These are phyloP conservation scores for Yamadazyma endophytica DNA, from an alignment of 805 yeast genomes.

Conservation along the genomic window DNA sequence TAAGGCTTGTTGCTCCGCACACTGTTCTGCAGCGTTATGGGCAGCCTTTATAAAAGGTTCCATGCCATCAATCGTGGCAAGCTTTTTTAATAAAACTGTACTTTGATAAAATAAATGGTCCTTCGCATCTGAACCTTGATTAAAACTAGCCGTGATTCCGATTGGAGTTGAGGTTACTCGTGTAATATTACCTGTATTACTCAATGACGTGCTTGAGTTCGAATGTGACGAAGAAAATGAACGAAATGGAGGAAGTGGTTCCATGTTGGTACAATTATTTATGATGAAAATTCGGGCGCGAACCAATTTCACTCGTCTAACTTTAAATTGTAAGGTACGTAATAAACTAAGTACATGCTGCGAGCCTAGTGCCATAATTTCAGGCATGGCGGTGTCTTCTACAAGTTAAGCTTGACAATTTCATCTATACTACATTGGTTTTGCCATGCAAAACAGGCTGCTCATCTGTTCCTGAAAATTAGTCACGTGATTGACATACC, in stretches of 20 bases:
- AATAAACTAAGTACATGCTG: too few relatives aligned
- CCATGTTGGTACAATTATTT: too few relatives aligned
- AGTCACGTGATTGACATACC: too few relatives aligned
- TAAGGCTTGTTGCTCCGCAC: constrained; percentile 70
- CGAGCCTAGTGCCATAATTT: too few relatives aligned
- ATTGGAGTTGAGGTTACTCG: constrained; percentile 46
- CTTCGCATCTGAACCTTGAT: constrained; percentile 54
- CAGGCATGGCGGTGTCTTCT: too few relatives aligned
- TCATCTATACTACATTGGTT: too few relatives aligned
- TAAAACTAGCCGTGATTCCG: constrained; percentile 46
- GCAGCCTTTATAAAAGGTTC: constrained; percentile 65
- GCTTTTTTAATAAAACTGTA: constrained; percentile 47
- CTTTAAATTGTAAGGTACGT: too few relatives aligned
- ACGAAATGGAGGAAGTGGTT: constrained; percentile 31
- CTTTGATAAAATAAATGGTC: constrained; percentile 74
- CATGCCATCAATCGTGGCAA: constrained; percentile 62
- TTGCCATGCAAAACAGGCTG: too few relatives aligned
- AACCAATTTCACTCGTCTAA: too few relatives aligned
- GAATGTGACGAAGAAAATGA: constrained; percentile 25
- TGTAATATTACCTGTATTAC: constrained; percentile 31
- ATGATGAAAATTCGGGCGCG: too few relatives aligned
- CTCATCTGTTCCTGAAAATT: too few relatives aligned
- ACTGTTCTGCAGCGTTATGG: constrained; percentile 58
- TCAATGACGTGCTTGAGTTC: constrained; percentile 22
- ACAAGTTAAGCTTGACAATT: too few relatives aligned